Percentiles rank a stretch among this genome's conserved stretches.
Conservation (phyloP, 2,329 filamentous ascomycete species). For the Didymella keratinophila region DNA sequence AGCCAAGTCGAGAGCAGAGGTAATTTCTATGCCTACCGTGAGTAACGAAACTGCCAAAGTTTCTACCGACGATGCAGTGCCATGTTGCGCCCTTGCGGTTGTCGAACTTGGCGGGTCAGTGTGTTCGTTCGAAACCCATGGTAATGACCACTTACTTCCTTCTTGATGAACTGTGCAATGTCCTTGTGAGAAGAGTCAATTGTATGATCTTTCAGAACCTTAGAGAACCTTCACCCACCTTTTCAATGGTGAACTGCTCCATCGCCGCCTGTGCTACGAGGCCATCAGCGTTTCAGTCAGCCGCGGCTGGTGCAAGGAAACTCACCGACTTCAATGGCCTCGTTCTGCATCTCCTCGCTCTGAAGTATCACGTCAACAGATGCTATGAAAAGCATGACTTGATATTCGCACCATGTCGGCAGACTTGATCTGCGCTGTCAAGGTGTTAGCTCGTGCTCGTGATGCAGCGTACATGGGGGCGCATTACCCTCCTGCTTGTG, state of each 20-base stretch:
- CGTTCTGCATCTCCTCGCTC: slow-evolving; percentile 97
- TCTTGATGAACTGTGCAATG: slow-evolving; percentile 95
- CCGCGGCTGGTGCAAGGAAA: slow-evolving; percentile 15
- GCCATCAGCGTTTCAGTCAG: slow-evolving; percentile 34
- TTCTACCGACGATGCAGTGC: slow-evolving; percentile 98
- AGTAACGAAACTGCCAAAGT: slow-evolving; percentile 99
- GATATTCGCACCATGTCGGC: slow-evolving; percentile 86
- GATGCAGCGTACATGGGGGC: slow-evolving; percentile 30
- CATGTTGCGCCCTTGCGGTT: slow-evolving; percentile 96
- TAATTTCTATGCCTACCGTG: slow-evolving; percentile 70
- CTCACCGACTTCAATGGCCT: slow-evolving; percentile 95
- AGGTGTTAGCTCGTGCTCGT: slow-evolving; percentile 36
- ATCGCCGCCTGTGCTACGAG: slow-evolving; percentile 72
- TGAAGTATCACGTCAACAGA: slow-evolving; percentile 52
- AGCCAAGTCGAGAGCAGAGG: slow-evolving; percentile 15
- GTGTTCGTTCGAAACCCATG: too few relatives aligned
- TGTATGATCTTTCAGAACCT: not conserved
- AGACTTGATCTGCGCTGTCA: slow-evolving; percentile 91
- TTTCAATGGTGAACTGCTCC: slow-evolving; percentile 75
- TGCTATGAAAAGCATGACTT: not conserved
- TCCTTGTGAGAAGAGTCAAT: slow-evolving; percentile 65
- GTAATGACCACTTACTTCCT: slow-evolving; percentile 68
- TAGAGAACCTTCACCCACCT: slow-evolving; percentile 56
- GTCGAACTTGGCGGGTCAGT: slow-evolving; percentile 74
- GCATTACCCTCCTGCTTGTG: slow-evolving; percentile 58